Conservation (phyloP, 2,329 filamentous ascomycete genomes). For the Scytalidium sp. region DNA sequence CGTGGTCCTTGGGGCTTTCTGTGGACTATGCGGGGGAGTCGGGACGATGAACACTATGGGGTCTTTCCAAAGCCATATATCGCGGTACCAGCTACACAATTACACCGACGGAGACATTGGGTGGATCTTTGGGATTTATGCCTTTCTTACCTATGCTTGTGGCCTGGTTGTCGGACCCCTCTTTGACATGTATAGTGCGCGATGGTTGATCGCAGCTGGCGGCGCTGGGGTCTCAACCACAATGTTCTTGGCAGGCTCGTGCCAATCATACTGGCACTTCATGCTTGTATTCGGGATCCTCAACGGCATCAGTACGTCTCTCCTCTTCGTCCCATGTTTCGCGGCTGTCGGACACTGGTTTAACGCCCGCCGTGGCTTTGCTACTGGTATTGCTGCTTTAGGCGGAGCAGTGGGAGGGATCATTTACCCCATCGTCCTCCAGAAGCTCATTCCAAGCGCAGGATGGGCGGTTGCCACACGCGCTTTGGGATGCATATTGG, state of each 20-base stretch:
- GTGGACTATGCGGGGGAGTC: constrained; percentile 69
- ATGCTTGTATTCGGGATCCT: constrained; percentile 62
- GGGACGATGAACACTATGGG: constrained; percentile 76
- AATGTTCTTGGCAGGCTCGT: constrained; percentile 50
- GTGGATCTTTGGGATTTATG: constrained; percentile 87
- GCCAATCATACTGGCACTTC: constrained; percentile 20
- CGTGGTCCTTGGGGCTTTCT: constrained; percentile 79
- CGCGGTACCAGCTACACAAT: constrained; percentile 66
- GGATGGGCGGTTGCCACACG: constrained; percentile 10
- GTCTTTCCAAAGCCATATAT: constrained; percentile 36
- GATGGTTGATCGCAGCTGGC: constrained; percentile 17
- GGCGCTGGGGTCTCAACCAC: constrained; percentile 3
- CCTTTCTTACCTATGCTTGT: constrained; percentile 78
- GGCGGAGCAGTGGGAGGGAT: constrained; percentile 71
- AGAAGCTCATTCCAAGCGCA: constrained; percentile 9
- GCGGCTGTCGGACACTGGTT: constrained; percentile 82
- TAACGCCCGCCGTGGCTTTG: constrained; percentile 66
- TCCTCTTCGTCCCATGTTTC: constrained; percentile 82
- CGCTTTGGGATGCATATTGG: constrained; percentile 1
- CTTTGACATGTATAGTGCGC: constrained; percentile 61
- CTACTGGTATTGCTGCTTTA: constrained; percentile 76
- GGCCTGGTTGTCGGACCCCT: constrained; percentile 63
- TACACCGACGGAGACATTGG: constrained; percentile 69
- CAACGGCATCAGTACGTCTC: constrained; percentile 68
- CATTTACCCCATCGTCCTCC: constrained; percentile 51